Evolutionary conservation across 1,139 yeast genomes (phyloP).

Genomic region (Tardiomyces digboiensis): DNA sequence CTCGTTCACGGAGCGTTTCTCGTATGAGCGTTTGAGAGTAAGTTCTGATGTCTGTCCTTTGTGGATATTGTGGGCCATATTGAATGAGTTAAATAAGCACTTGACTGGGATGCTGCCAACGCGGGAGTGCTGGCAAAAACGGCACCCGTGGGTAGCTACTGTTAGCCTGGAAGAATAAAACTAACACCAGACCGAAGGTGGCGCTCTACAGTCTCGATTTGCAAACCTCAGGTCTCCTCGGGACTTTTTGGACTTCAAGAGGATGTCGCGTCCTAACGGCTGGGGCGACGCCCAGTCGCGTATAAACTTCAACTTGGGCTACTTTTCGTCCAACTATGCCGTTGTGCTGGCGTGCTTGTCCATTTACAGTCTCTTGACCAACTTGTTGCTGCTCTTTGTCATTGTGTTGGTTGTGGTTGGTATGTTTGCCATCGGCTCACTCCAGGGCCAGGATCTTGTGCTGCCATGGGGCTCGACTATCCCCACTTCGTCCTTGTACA

Average conservation of each 20-base stretch:
- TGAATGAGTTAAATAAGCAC: too few relatives aligned
- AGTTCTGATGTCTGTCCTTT: neutral
- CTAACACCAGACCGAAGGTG: slow-evolving; percentile 24
- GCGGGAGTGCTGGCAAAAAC: too few relatives aligned
- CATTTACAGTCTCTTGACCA: slow-evolving; percentile 69
- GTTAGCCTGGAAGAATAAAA: too few relatives aligned
- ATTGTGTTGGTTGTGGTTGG: slow-evolving; percentile 51
- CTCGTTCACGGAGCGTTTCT: neutral
- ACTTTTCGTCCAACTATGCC: slow-evolving; percentile 83
- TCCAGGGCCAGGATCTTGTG: slow-evolving; percentile 76
- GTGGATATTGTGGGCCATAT: too few relatives aligned
- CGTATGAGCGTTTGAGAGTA: neutral
- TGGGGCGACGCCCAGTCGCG: slow-evolving; percentile 87
- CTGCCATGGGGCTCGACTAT: slow-evolving; percentile 30
- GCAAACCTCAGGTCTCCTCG: slow-evolving; percentile 80
- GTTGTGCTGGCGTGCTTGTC: slow-evolving; percentile 62
- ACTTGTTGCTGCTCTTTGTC: slow-evolving; percentile 75
- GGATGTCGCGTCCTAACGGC: slow-evolving; percentile 83
- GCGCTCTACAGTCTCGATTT: slow-evolving; percentile 48
- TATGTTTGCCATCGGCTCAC: slow-evolving; percentile 62
- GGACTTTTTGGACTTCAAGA: slow-evolving; percentile 87
- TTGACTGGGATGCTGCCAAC: too few relatives aligned
- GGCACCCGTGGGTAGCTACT: too few relatives aligned
- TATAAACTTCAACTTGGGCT: slow-evolving; percentile 74
- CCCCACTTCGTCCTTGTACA: slow-evolving; percentile 80